Percentiles rank a stretch among this genome's conserved stretches.
phyloP scores from a whole-genome alignment of 352 stramenopile species.

The Pythium insidiosum region DNA sequence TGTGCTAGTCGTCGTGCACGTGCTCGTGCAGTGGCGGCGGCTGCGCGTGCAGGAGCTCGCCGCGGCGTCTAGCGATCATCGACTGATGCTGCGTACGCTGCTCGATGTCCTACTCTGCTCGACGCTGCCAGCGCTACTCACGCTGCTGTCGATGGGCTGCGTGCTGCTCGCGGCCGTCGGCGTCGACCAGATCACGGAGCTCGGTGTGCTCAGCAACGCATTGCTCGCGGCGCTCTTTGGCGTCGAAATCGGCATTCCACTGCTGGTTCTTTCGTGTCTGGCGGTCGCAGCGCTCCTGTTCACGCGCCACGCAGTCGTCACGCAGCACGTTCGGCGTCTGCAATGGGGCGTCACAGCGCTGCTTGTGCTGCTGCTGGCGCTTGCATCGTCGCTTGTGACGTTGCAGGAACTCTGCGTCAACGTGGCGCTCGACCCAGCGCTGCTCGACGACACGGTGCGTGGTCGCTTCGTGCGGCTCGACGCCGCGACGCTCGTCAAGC shows the following conservation, averaged over 20 bases:
- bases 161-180: slow-evolving; percentile 1
- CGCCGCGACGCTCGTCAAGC: slow-evolving; percentile 9
- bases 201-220: slow-evolving; percentile 15
- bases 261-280: background rate
- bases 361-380: slow-evolving; percentile 1
- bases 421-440: slow-evolving; percentile 14
- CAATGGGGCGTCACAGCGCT: slow-evolving; percentile 8
- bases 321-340: background rate
- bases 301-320: background rate
- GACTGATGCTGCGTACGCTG: slow-evolving; percentile 1
- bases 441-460: slow-evolving; percentile 9
- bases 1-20: slow-evolving; percentile 9
- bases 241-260: slow-evolving; percentile 7
- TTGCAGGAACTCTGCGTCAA: slow-evolving; percentile 6
- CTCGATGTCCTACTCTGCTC: slow-evolving; percentile 7
- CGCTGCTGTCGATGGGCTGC: slow-evolving; percentile 2
- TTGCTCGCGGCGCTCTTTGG: slow-evolving; percentile 7
- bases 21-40: slow-evolving; percentile 16
- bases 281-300: slow-evolving; percentile 2
- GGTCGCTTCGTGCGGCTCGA: slow-evolving; percentile 13
- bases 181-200: slow-evolving; percentile 10
- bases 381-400: slow-evolving; percentile 2
- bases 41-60: slow-evolving; percentile 13
- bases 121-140: slow-evolving; percentile 4
- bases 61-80: background rate